phyloP scores from a whole-genome alignment of 2,329 filamentous ascomycete genomes.

The Penicillium sp. region DNA sequence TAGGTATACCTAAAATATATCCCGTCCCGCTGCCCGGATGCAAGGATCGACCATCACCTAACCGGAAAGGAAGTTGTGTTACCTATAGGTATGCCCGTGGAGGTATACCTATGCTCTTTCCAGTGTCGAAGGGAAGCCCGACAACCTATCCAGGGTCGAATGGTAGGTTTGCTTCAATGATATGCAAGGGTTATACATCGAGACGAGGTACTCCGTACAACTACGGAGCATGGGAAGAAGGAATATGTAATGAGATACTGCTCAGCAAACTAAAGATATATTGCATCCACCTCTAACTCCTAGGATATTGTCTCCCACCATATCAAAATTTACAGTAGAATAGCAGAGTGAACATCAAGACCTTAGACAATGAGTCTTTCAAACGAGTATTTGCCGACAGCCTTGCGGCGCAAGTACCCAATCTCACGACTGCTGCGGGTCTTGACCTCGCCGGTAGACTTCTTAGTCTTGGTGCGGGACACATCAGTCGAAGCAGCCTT shows the following conservation, averaged over 20 bases:
- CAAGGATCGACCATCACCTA: no score
- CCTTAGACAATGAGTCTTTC: slow-evolving; percentile 67
- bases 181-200: slow-evolving; percentile 4
- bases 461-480: slow-evolving; percentile 49
- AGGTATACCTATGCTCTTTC: no score
- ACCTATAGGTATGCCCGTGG: no score
- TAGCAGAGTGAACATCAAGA: slow-evolving; percentile 24
- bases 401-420: slow-evolving; percentile 72
- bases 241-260: background rate
- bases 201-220: no score
- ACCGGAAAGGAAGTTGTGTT: no score
- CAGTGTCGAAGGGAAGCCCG: no score
- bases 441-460: slow-evolving; percentile 66
- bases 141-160: no score
- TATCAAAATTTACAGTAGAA: slow-evolving; percentile 18
- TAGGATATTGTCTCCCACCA: slow-evolving; percentile 19
- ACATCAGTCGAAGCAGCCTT: slow-evolving; percentile 52
- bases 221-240: background rate
- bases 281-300: slow-evolving; percentile 17
- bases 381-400: slow-evolving; percentile 76
- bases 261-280: slow-evolving; percentile 1
- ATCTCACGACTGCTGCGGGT: slow-evolving; percentile 68
- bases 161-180: no score
- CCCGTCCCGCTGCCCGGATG: no score
- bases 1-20: no score